Evolutionary conservation across 768 basidiomycete species (phyloP).

Genomic region (Xerocomellus dryophilus): DNA sequence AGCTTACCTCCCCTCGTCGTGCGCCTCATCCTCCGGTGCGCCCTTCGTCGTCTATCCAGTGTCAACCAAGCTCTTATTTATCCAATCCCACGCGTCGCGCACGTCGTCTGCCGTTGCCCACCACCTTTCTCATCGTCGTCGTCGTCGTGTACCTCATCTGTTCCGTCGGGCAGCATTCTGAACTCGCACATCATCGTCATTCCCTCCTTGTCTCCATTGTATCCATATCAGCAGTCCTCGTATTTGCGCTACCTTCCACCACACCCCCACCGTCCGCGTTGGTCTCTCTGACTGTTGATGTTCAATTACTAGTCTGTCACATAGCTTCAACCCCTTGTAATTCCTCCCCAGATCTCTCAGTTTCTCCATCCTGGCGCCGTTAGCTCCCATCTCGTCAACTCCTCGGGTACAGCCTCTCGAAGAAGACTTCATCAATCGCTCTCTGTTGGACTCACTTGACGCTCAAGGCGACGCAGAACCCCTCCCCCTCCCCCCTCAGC

Average conservation of each 20-base stretch:
- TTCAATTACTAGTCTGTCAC: conserved; percentile 32
- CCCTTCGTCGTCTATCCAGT: conserved; percentile 22
- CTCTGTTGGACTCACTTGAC: conserved; percentile 78
- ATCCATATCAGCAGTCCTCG: conserved; percentile 40
- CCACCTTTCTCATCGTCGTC: conserved; percentile 19
- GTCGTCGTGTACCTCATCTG: conserved; percentile 28
- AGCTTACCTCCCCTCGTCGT: conserved; percentile 20
- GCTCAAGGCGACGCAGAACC: conserved; percentile 82
- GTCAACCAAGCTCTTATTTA: conserved; percentile 32
- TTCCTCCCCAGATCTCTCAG: conserved; percentile 18
- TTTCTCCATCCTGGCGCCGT: conserved; percentile 52
- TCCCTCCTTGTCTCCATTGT: conserved; percentile 36
- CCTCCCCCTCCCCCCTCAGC: conserved; percentile 28
- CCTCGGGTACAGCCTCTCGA: conserved; percentile 36
- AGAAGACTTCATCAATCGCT: conserved; percentile 85
- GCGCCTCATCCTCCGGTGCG: conserved; percentile 20
- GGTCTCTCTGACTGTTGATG: conserved; percentile 43
- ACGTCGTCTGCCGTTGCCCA: conserved; percentile 36
- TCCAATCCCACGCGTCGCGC: conserved; percentile 46
- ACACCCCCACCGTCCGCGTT: conserved; percentile 29
- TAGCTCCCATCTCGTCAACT: conserved; percentile 35
- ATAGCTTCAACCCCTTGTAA: conserved; percentile 32
- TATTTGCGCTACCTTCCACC: conserved; percentile 35
- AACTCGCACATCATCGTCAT: conserved; percentile 21
- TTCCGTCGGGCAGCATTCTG: conserved; percentile 31